Base-by-base conservation (phyloP, 495 filamentous ascomycete species). In the Clavariopsis aquatica region DNA sequence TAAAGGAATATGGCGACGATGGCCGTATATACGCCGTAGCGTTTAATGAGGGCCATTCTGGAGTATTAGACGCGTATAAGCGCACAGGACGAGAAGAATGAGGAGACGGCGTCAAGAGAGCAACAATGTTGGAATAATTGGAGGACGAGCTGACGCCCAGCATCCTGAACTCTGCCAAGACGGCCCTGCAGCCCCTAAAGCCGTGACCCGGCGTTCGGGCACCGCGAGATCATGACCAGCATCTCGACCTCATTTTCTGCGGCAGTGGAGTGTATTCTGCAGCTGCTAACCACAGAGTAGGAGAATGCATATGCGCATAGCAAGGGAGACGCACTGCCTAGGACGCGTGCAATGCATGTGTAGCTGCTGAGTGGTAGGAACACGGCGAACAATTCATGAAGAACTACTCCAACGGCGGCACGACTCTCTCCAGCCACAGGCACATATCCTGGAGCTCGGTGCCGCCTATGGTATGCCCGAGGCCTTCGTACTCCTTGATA, bases 401-500 rank as follows among this genome's bases (percentile, higher is more conserved):
- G n/a, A n/a, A n/a, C 47, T 46, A 63, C 47, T 73, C 68, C 15
- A 73, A 23, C 22, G 66, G 52, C 1, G 74, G 70, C 10, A 76
- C 45, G 12, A 72, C 62, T 49, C 41, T 65, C 54, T 75, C 73
- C 26, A 76, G 52, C 68, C 65, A 76, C 1, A 26, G 36, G 51
- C 70, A 75, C 57, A 76, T 31, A 55, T 76, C 73, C 54, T 60
- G 47, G 66, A 76, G 26, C 53, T 70, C 63, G 28, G 55, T 43
- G 20, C 70, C 69, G 45, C 45, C 49, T 9, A 72, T 57, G 8
- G 46, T 54, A 61, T 76, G 74, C 2, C 63, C 74, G 63, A 75
- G 45, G 9, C 71, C 73, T 36, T 76, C 74, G 57, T 74, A 76
- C 56, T 76, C 73, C 26, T 73, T 67, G 24, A 66, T 64, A 19